A percentile compares a stretch with the other conserved stretches of the same genome.
phyloP scores from a whole-genome alignment of 192 early-diverging fungal genomes.

The Backusella circina region DNA sequence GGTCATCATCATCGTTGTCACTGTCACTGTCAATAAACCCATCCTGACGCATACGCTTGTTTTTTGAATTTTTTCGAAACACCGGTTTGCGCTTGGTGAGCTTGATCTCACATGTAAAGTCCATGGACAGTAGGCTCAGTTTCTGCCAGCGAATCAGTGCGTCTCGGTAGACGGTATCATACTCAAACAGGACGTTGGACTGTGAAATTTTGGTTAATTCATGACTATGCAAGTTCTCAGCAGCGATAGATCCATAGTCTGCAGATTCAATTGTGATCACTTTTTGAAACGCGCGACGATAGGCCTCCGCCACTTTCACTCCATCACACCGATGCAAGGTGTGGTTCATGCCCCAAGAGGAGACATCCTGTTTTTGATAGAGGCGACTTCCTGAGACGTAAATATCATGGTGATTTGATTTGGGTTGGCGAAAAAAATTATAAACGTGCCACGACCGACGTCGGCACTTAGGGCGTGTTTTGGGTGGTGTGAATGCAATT shows the following conservation, averaged over 20 bases:
- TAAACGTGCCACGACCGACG: neutral
- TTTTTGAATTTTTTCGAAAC: neutral
- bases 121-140: constrained; percentile 24
- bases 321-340: neutral
- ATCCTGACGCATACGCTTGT: neutral
- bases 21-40: constrained; percentile 14
- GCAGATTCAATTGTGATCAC: constrained; percentile 23
- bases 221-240: neutral
- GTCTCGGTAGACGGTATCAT: constrained; percentile 15
- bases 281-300: constrained; percentile 31
- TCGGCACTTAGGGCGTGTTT: neutral
- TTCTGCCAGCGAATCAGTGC: constrained; percentile 30
- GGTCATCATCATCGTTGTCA: constrained; percentile 11
- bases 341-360: neutral
- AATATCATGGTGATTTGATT: neutral
- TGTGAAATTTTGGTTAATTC: constrained; percentile 3
- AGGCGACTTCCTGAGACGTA: neutral
- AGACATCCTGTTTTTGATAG: neutral
- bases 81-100: neutral
- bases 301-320: constrained; percentile 19
- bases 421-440: neutral
- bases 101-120: constrained; percentile 28
- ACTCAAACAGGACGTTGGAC: constrained; percentile 25
- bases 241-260: neutral
- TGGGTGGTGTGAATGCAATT: neutral